Evolutionary conservation across 768 basidiomycete species (phyloP).

Genomic region (Mycena crocata): DNA sequence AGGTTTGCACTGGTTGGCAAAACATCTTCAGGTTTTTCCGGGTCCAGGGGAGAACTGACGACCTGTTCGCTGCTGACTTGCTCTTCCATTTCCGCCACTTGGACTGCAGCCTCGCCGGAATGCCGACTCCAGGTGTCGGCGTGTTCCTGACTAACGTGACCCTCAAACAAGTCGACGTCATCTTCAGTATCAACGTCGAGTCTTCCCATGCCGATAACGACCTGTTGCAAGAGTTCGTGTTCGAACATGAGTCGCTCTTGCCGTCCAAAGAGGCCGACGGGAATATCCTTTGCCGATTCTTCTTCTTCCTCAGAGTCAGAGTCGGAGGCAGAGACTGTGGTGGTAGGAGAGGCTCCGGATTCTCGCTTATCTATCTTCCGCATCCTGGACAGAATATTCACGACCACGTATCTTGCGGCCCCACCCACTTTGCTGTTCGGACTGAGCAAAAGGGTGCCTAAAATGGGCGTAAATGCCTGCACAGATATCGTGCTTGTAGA

Average conservation of each 20-base stretch:
- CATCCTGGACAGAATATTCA: conserved; percentile 80
- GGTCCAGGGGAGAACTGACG: conserved; percentile 27
- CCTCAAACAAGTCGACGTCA: conserved; percentile 50
- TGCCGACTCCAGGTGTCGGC: conserved; percentile 21
- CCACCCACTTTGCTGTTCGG: conserved; percentile 80
- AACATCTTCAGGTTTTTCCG: conserved; percentile 17
- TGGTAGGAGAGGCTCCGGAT: conserved; percentile 25
- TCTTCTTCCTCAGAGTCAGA: conserved; percentile 47
- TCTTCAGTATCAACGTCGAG: conserved; percentile 58
- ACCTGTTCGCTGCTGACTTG: conserved; percentile 28
- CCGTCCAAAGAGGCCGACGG: conserved; percentile 61
- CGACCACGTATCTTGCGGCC: conserved; percentile 79
- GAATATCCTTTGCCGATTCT: conserved; percentile 44
- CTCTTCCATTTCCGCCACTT: conserved; percentile 29
- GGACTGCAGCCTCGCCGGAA: conserved; percentile 30
- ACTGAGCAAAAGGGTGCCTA: conserved; percentile 89
- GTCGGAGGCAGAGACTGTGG: not conserved
- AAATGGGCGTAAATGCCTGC: conserved; percentile 90
- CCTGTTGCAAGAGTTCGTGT: conserved; percentile 84
- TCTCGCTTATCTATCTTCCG: conserved; percentile 67
- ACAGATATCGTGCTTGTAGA: conserved; percentile 70
- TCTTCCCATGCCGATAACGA: conserved; percentile 90
- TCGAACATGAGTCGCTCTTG: conserved; percentile 76
- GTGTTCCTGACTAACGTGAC: conserved; percentile 32
- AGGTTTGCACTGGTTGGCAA: conserved; percentile 36